phyloP scores from a whole-genome alignment of 192 early-diverging fungal genomes.

The Phycomyces blakesleeanus region DNA sequence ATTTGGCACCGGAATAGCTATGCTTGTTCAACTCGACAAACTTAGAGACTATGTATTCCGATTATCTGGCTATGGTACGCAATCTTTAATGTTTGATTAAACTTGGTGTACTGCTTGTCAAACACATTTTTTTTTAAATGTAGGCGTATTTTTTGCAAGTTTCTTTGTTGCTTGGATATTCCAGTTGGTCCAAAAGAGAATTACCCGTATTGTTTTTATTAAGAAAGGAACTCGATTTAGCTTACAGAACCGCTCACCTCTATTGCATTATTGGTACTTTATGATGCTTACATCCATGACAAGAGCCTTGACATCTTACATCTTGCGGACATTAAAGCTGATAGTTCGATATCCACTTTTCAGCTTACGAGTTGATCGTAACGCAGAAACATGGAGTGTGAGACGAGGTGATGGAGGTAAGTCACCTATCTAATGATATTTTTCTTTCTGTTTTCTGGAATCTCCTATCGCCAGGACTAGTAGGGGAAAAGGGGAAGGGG shows the following conservation, averaged over 20 bases:
- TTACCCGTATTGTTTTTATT: slow-evolving; percentile 31
- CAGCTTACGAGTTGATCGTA: slow-evolving; percentile 32
- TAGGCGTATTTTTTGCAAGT: slow-evolving; percentile 33
- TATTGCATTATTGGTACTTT: slow-evolving; percentile 36
- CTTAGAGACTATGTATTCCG: slow-evolving; percentile 19
- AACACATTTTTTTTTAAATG: not conserved
- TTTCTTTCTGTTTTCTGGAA: too few relatives aligned
- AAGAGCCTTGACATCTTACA: slow-evolving; percentile 31
- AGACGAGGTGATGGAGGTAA: slow-evolving; percentile 35
- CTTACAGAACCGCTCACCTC: slow-evolving; percentile 23
- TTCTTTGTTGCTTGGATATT: slow-evolving; percentile 34
- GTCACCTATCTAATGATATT: too few relatives aligned
- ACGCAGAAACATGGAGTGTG: slow-evolving; percentile 39
- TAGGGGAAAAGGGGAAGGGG: too few relatives aligned
- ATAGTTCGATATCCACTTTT: slow-evolving; percentile 31
- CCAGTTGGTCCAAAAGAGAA: slow-evolving; percentile 28
- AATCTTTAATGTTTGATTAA: not conserved
- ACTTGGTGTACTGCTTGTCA: not conserved
- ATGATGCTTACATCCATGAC: slow-evolving; percentile 40
- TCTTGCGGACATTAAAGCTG: slow-evolving; percentile 31
- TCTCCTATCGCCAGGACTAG: too few relatives aligned
- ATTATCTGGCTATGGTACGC: slow-evolving; percentile 20
- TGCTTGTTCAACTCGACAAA: slow-evolving; percentile 15
- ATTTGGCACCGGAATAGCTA: slow-evolving; percentile 25
- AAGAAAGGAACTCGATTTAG: slow-evolving; percentile 12